A percentile compares a stretch with the other conserved stretches of the same genome.
phyloP scores from a whole-genome alignment of 2,329 filamentous ascomycete species.

The Chaetomiaceae sp. region DNA sequence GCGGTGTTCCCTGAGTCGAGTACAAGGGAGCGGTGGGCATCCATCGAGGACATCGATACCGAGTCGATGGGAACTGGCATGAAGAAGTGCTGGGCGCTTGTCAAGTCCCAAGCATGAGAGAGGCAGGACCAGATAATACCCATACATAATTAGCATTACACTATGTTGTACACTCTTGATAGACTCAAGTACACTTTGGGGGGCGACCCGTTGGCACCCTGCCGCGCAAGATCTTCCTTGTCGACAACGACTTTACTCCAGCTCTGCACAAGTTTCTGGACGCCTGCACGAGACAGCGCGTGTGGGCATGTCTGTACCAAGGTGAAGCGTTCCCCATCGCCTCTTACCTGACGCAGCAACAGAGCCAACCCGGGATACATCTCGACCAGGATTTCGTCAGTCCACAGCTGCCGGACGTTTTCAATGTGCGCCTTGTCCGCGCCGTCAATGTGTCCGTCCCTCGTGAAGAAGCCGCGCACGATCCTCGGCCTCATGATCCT shows the following conservation, averaged over 20 bases:
- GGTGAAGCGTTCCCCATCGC: background rate
- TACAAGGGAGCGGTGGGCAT: slow-evolving; percentile 32
- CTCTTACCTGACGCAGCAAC: slow-evolving; percentile 5
- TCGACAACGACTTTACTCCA: slow-evolving; percentile 12
- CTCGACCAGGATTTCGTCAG: slow-evolving; percentile 14
- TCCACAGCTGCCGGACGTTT: slow-evolving; percentile 7
- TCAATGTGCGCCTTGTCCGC: background rate
- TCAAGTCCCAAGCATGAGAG: too few species aligned
- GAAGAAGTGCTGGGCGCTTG: slow-evolving; percentile 51
- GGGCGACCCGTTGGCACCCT: background rate
- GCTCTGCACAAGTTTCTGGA: slow-evolving; percentile 8
- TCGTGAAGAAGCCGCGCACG: slow-evolving; percentile 9
- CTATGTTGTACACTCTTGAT: slow-evolving; percentile 4
- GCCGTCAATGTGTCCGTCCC: background rate
- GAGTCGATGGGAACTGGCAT: slow-evolving; percentile 57
- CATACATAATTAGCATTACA: background rate
- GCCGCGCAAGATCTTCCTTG: slow-evolving; percentile 1
- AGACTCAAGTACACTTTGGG: slow-evolving; percentile 3
- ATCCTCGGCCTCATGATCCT: slow-evolving; percentile 9
- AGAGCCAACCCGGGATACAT: slow-evolving; percentile 12
- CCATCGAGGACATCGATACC: slow-evolving; percentile 37
- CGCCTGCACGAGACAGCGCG: slow-evolving; percentile 3
- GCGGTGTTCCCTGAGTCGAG: background rate
- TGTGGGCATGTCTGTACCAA: slow-evolving; percentile 13
- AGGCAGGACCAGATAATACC: too few species aligned